Evolutionary conservation across 495 filamentous ascomycete species (phyloP).

Genomic region (Penicillium cosmopolitanum): DNA sequence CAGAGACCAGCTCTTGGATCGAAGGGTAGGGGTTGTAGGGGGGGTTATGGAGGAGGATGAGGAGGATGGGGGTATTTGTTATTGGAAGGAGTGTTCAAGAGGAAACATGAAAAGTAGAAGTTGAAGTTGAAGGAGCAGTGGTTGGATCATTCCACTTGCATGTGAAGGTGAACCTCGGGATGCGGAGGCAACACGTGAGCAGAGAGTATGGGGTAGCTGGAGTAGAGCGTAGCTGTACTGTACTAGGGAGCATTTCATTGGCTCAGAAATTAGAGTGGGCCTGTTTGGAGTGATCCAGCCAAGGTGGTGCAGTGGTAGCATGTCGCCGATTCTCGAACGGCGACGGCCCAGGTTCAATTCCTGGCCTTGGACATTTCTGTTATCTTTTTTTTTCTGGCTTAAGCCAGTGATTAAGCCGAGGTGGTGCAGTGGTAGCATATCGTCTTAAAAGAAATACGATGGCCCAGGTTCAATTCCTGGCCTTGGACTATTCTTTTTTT

Average conservation of each 20-base stretch:
- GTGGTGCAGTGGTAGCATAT: too few species aligned
- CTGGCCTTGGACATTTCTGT: too few species aligned
- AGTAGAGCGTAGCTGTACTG: not conserved
- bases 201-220: conserved; percentile 19
- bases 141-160: conserved; percentile 31
- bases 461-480: too few species aligned
- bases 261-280: too few species aligned
- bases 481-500: not conserved
- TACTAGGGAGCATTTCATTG: too few species aligned
- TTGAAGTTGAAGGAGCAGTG: conserved; percentile 12
- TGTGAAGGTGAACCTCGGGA: conserved; percentile 43
- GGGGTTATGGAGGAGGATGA: not conserved
- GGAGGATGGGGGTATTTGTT: not conserved
- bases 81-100: conserved; percentile 5
- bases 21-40: not conserved
- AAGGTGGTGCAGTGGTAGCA: not conserved
- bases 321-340: too few species aligned
- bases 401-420: too few species aligned
- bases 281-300: not conserved
- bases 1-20: conserved; percentile 11
- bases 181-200: conserved; percentile 32
- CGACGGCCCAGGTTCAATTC: too few species aligned
- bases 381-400: too few species aligned
- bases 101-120: conserved; percentile 10
- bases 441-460: too few species aligned